These are phyloP conservation scores for Annulohypoxylon truncatum DNA, from an alignment of 2,329 filamentous ascomycete species.

Conservation along the genomic window DNA sequence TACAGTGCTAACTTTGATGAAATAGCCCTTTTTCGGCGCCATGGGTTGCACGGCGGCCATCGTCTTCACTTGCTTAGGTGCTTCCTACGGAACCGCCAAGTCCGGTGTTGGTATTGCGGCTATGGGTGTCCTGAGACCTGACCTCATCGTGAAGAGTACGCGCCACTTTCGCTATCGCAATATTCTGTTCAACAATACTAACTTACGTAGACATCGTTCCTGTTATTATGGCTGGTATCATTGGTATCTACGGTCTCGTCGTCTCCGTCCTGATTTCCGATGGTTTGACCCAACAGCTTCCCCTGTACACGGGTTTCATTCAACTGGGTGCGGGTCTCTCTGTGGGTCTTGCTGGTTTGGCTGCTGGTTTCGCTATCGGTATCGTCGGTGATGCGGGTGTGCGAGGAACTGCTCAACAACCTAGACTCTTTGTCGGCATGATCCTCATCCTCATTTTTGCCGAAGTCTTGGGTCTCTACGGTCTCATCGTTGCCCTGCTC, in stretches of 20 bases:
- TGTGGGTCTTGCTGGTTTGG: conserved; percentile 84
- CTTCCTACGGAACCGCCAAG: conserved; percentile 98
- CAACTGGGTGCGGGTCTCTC: conserved; percentile 86
- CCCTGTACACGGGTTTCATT: conserved; percentile 86
- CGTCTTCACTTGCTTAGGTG: conserved; percentile 95
- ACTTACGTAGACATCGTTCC: conserved; percentile 86
- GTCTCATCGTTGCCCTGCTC: conserved; percentile 96
- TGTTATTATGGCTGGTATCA: conserved; percentile 99
- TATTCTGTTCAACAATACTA: conserved; percentile 34
- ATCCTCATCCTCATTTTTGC: conserved; percentile 99
- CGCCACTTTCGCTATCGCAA: conserved; percentile 27
- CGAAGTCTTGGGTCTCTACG: conserved; percentile 99
- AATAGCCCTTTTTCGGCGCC: conserved; percentile 80
- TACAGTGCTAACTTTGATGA: conserved; percentile 40
- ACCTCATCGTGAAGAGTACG: conserved; percentile 99
- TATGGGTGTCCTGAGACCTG: conserved; percentile 97
- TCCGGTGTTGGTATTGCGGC: conserved; percentile 98
- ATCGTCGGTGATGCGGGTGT: conserved; percentile 92
- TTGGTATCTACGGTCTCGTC: conserved; percentile 97
- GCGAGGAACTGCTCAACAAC: conserved; percentile 85
- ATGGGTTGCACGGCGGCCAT: conserved; percentile 91
- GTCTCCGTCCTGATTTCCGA: conserved; percentile 89
- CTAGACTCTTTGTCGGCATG: conserved; percentile 94
- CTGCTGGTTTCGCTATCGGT: conserved; percentile 87
- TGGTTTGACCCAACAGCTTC: conserved; percentile 75